Conservation (phyloP, 2,329 filamentous ascomycete species). For the Pseudocercospora vitis region DNA sequence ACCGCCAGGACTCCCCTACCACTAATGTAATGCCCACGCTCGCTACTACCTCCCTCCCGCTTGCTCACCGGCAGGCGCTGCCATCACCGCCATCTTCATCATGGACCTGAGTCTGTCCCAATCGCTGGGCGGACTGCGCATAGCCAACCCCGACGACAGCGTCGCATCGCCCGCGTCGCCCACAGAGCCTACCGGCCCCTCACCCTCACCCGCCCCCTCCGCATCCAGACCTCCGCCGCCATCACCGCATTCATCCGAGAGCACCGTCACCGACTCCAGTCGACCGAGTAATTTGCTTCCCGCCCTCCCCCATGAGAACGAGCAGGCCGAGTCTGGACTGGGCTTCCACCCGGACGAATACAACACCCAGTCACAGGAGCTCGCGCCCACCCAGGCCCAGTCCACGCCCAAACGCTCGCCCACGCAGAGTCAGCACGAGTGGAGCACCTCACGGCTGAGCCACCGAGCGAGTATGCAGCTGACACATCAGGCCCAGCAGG, state of each 20-base stretch:
- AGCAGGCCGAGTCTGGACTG: slow-evolving; percentile 38
- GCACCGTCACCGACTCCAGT: slow-evolving; percentile 40
- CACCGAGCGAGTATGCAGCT: slow-evolving; percentile 48
- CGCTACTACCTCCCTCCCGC: background rate
- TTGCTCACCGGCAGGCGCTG: background rate
- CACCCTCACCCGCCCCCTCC: slow-evolving; percentile 18
- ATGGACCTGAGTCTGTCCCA: slow-evolving; percentile 95
- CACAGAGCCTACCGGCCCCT: slow-evolving; percentile 17
- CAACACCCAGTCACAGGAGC: slow-evolving; percentile 11
- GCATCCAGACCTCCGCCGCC: slow-evolving; percentile 27
- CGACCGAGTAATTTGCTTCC: slow-evolving; percentile 38
- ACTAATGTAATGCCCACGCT: slow-evolving; percentile 1
- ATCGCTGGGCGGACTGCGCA: slow-evolving; percentile 88
- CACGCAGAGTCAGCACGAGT: slow-evolving; percentile 20
- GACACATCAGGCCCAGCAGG: slow-evolving; percentile 45
- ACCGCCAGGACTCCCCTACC: background rate
- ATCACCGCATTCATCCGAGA: slow-evolving; percentile 39
- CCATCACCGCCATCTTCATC: slow-evolving; percentile 33
- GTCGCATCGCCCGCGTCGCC: slow-evolving; percentile 26
- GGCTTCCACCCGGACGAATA: slow-evolving; percentile 38
- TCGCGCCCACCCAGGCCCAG: slow-evolving; percentile 14
- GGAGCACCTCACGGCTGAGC: slow-evolving; percentile 35
- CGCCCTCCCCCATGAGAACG: slow-evolving; percentile 37
- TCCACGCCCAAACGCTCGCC: slow-evolving; percentile 10
- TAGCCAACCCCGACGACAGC: slow-evolving; percentile 89